Evolutionary conservation across 441 rosid species (phyloP), one percentile per base, ranked within the genome.

Genomic region (Arabidopsis lyrata): DNA sequence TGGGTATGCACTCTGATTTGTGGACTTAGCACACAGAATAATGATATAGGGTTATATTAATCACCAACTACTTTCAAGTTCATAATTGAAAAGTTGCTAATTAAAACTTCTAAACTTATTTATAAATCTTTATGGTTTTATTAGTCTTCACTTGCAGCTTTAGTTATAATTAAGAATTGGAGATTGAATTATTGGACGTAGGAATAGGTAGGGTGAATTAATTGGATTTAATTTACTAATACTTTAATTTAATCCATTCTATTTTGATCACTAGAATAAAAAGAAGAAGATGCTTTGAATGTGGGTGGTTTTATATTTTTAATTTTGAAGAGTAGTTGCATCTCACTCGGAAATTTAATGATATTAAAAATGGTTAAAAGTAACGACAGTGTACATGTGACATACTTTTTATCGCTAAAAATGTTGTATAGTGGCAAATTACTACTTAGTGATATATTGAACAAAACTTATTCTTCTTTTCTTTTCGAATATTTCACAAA

Each of bases 271-370:
- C 27, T 66, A 74, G 18, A 38, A 57, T 13, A 38, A 2, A 38
- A 70, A 63, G 36, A 48, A 60, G 67, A 74, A 74, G 72, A 74
- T 74, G 66, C 72, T 74, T 74, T 58, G 77, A 74, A 74, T 74
- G 77, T 74, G 72, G 61, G 29, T 66, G 54, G 72, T 74, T 56
- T 41, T 11, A 20, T 13, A 31, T 4, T 52, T 54, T 27, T 65
- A 65, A 35, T 54, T 47, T 47, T 47, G 49, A 48, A 55, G 65
- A 73, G 77, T 74, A 29, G 72, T 66, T 74, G 77, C 72, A 66
- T 74, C 77, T 66, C 72, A 66, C 61, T 58, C n/a, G 61, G 38
- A 66, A 38, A 52, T 58, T 63, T 49, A 49, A 5, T 53, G 53
- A 66, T 53, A 58, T 74, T 62, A 53, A 63, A 48, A 63, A n/a